Conservation (phyloP, 345 rosid genomes). For the Aethionema arabicum region DNA sequence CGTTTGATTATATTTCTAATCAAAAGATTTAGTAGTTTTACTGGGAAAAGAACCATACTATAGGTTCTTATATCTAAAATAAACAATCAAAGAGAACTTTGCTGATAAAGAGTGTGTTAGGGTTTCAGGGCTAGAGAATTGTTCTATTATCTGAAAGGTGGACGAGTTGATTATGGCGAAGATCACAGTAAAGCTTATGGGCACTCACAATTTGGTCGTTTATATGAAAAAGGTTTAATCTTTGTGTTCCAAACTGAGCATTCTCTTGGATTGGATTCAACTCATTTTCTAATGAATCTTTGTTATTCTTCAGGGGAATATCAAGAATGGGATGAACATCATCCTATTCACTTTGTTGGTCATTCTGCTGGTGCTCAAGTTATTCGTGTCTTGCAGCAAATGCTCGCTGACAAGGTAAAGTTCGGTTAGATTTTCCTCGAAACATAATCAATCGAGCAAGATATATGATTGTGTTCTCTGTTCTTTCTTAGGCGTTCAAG, state of each 20-base stretch:
- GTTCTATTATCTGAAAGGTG: slow-evolving; percentile 95
- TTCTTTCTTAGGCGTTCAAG: slow-evolving; percentile 56
- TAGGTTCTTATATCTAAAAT: too few species aligned
- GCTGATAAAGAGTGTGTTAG: slow-evolving; percentile 8
- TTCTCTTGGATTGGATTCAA: slow-evolving; percentile 2
- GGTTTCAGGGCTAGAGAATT: slow-evolving; percentile 84
- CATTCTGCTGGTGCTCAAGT: slow-evolving; percentile 99
- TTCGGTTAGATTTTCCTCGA: neutral
- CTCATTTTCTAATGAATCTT: slow-evolving; percentile 18
- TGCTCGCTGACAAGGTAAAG: slow-evolving; percentile 89
- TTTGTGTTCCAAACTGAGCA: neutral
- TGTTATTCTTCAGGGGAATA: slow-evolving; percentile 60
- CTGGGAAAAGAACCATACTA: too few species aligned
- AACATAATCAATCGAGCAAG: neutral
- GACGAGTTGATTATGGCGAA: slow-evolving; percentile 88
- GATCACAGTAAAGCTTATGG: slow-evolving; percentile 90
- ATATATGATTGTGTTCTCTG: slow-evolving; percentile 17
- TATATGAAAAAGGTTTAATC: slow-evolving; percentile 66
- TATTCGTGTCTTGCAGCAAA: slow-evolving; percentile 96
- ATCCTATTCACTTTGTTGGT: slow-evolving; percentile 95
- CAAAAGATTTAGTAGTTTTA: too few species aligned
- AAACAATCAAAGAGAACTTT: too few species aligned
- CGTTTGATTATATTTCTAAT: too few species aligned
- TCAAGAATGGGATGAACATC: slow-evolving; percentile 92
- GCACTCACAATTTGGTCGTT: slow-evolving; percentile 85